These are phyloP conservation scores for Paracoccidioides brasiliensis DNA, from an alignment of 2,329 filamentous ascomycete genomes.

Conservation along the genomic window DNA sequence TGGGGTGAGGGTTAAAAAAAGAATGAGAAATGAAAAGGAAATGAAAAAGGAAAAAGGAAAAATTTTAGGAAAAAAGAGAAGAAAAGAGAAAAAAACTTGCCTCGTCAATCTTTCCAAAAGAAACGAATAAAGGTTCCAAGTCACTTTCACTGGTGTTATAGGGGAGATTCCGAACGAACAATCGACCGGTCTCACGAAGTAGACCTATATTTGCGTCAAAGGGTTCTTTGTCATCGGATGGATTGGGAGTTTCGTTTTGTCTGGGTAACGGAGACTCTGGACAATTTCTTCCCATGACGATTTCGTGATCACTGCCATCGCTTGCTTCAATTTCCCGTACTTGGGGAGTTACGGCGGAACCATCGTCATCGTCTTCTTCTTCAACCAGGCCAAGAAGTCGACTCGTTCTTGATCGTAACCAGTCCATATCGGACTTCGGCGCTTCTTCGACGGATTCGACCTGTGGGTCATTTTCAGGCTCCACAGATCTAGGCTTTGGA, in stretches of 20 bases:
- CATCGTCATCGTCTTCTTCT: slow-evolving; percentile 37
- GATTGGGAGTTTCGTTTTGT: slow-evolving; percentile 13
- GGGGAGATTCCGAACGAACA: slow-evolving; percentile 82
- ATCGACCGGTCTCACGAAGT: slow-evolving; percentile 58
- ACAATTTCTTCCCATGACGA: slow-evolving; percentile 11
- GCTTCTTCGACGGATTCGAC: slow-evolving; percentile 16
- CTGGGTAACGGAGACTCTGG: neutral
- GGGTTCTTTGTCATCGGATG: slow-evolving; percentile 23
- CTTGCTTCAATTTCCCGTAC: slow-evolving; percentile 6
- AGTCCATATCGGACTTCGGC: slow-evolving; percentile 62
- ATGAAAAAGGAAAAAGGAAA: too few relatives aligned
- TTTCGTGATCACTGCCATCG: slow-evolving; percentile 3
- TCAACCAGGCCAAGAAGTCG: slow-evolving; percentile 73
- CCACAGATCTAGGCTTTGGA: slow-evolving; percentile 7
- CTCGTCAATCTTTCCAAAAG: slow-evolving; percentile 70
- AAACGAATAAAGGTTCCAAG: slow-evolving; percentile 54
- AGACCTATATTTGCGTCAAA: slow-evolving; percentile 41
- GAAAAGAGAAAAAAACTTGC: slow-evolving; percentile 43
- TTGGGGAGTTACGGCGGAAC: slow-evolving; percentile 8
- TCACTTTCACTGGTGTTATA: slow-evolving; percentile 70
- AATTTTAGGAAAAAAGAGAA: too few relatives aligned
- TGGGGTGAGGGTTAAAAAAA: neutral
- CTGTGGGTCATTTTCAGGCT: slow-evolving; percentile 11
- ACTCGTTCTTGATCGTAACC: slow-evolving; percentile 81
- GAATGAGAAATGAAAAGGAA: too few relatives aligned